Base-by-base conservation (phyloP, 2,329 filamentous ascomycete genomes). In the Colletotrichum sojae region DNA sequence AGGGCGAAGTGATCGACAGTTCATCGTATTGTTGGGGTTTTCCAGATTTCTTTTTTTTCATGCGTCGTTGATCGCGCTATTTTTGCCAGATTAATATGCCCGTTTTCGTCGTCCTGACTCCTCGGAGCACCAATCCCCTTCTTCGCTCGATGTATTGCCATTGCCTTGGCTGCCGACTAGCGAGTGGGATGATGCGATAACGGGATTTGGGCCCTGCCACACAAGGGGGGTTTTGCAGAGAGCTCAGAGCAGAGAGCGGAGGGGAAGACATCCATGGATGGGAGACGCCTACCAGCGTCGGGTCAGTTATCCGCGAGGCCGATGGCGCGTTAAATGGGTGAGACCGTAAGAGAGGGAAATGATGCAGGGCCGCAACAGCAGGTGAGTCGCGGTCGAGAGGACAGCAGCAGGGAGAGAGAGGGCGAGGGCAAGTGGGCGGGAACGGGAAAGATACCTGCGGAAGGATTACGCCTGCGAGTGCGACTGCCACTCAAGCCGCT, bases 251-350 rank as follows among this genome's bases (percentile, higher is more conserved):
- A 52, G 48, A 52, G n/a, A 36, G 51, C 51, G 31, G 51, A 43
- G 57, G 57, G 45, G 20, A 60, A 27, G 51, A 36, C 31, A 36
- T 9, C 10, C 8, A 31, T 31, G 27, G 27, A 9, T 36, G 27
- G 27, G 6, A 31, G 31, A 8, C 31, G 31, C 31, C 6, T 36
- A 8, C 31, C 22, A 16, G 36, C 45, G 39, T 55, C 55, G 54
- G 62, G 36, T 60, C 54, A 22, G 22, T 43, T 43, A 45, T 65
- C 62, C 51, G 51, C 15, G 16, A 45, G 49, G 51, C 43, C 27
- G 63, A 48, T 40, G 27, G 58, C 40, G 15, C 12, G 9, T 9
- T 15, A 20, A 15, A n/a, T 20, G n/a, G 45, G 18, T 10, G 45
- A 48, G 45, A 10, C 18, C n/a, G 27, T 25, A 15, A 20, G 45